Percentiles rank a stretch among this genome's conserved stretches.
Conservation (phyloP, 2,329 filamentous ascomycete species). For the Coleophoma cylindrospora region DNA sequence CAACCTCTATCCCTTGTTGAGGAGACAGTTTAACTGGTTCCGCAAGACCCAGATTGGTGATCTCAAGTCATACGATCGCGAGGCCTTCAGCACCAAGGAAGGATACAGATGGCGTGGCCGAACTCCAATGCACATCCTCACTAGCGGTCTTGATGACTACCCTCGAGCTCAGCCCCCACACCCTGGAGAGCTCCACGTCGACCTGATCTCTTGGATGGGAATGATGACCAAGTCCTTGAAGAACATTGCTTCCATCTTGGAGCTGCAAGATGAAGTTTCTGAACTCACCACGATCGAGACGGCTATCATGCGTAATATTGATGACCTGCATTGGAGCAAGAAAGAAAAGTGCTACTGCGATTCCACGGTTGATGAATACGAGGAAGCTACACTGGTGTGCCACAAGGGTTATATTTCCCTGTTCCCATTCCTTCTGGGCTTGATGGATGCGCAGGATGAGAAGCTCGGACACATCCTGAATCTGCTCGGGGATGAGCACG, state of each 20-base stretch:
- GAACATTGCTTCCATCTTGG: slow-evolving; percentile 73
- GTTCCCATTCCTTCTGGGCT: slow-evolving; percentile 84
- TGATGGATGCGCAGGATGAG: slow-evolving; percentile 68
- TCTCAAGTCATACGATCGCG: slow-evolving; percentile 84
- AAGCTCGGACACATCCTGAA: slow-evolving; percentile 72
- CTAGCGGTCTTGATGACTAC: slow-evolving; percentile 94
- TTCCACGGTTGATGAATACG: slow-evolving; percentile 90
- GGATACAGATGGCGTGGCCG: slow-evolving; percentile 94
- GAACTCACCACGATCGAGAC: slow-evolving; percentile 68
- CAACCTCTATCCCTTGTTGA: slow-evolving; percentile 78
- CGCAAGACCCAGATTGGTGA: slow-evolving; percentile 86
- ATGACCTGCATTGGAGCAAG: slow-evolving; percentile 89
- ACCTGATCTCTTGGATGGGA: slow-evolving; percentile 96
- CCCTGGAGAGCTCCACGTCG: slow-evolving; percentile 90
- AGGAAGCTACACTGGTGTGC: slow-evolving; percentile 84
- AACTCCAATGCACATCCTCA: slow-evolving; percentile 79
- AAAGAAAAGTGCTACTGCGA: slow-evolving; percentile 84
- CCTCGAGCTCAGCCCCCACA: slow-evolving; percentile 90
- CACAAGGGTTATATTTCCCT: slow-evolving; percentile 95
- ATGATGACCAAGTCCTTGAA: slow-evolving; percentile 86
- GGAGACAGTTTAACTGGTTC: slow-evolving; percentile 93
- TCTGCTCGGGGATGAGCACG: slow-evolving; percentile 72
- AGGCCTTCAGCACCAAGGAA: slow-evolving; percentile 84
- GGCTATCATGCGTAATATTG: slow-evolving; percentile 79
- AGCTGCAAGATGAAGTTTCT: slow-evolving; percentile 67